Evolutionary conservation across 176 grass and related monocot species (phyloP).

Genomic region (Oryza brachyantha): DNA sequence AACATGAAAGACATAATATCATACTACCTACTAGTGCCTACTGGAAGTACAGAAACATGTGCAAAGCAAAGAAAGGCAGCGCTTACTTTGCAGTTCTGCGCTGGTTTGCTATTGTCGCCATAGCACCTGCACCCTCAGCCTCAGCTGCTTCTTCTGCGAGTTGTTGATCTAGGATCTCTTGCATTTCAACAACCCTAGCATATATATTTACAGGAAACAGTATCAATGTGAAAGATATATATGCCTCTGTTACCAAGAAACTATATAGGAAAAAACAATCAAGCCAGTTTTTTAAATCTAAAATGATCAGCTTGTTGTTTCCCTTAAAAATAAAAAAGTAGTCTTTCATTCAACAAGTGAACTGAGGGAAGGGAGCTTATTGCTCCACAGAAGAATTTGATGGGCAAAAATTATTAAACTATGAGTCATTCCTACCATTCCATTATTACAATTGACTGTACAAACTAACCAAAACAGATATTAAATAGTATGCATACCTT

Average conservation of each 20-base stretch:
- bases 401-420: constrained; percentile 1
- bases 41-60: not conserved
- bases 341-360: constrained; percentile 3
- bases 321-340: constrained; percentile 7
- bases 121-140: constrained; percentile 82
- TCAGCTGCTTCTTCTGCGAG: constrained; percentile 98
- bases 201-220: constrained; percentile 28
- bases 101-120: constrained; percentile 86
- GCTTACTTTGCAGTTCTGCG: constrained; percentile 85
- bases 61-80: constrained; percentile 12
- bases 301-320: not conserved
- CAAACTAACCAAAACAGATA: constrained; percentile 28
- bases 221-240: constrained; percentile 21
- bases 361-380: not conserved
- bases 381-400: not conserved
- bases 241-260: not conserved
- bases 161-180: constrained; percentile 99
- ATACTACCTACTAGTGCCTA: not conserved
- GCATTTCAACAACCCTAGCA: constrained; percentile 97
- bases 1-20: constrained; percentile 34
- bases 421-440: constrained; percentile 1
- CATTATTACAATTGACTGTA: constrained; percentile 3
- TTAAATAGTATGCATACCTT: constrained; percentile 60
- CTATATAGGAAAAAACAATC: constrained; percentile 9
- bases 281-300: not conserved